These are phyloP conservation scores for Clitopilus passeckerianus DNA, from an alignment of 768 basidiomycete genomes.

Conservation along the genomic window DNA sequence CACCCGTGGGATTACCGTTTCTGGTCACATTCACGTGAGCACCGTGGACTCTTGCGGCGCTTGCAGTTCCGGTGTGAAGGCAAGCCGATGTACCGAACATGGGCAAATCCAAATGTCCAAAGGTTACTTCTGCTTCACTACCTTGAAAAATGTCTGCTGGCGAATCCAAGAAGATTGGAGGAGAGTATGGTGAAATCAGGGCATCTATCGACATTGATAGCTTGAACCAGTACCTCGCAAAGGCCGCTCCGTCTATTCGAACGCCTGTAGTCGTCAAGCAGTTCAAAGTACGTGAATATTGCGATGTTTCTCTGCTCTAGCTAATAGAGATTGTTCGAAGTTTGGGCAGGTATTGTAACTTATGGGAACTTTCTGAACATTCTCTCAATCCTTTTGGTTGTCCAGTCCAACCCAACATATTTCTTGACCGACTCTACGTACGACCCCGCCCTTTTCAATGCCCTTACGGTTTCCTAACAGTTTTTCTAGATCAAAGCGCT, in stretches of 20 bases:
- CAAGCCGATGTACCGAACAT: background rate
- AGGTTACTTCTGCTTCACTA: slow-evolving; percentile 2
- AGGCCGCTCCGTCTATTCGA: slow-evolving; percentile 47
- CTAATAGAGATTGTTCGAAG: slow-evolving; percentile 28
- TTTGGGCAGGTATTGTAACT: slow-evolving; percentile 72
- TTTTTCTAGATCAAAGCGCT: slow-evolving; percentile 44
- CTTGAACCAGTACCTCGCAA: slow-evolving; percentile 62
- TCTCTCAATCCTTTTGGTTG: background rate
- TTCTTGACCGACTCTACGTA: slow-evolving; percentile 79
- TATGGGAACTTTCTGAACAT: background rate
- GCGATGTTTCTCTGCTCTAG: background rate
- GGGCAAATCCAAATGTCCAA: background rate
- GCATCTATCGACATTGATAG: slow-evolving; percentile 60
- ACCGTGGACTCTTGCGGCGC: background rate
- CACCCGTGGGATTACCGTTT: slow-evolving; percentile 14
- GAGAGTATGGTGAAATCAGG: slow-evolving; percentile 71
- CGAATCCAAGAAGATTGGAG: slow-evolving; percentile 50
- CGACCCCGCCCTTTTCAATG: slow-evolving; percentile 13
- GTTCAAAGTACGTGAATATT: slow-evolving; percentile 65
- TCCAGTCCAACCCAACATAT: slow-evolving; percentile 93
- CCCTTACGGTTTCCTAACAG: background rate
- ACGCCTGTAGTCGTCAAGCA: slow-evolving; percentile 80
- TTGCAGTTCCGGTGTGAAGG: background rate
- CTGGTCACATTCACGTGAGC: background rate
- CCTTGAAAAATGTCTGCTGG: slow-evolving; percentile 18